Conservation (phyloP, 2,329 filamentous ascomycete genomes). For the Diaporthe batatas region DNA sequence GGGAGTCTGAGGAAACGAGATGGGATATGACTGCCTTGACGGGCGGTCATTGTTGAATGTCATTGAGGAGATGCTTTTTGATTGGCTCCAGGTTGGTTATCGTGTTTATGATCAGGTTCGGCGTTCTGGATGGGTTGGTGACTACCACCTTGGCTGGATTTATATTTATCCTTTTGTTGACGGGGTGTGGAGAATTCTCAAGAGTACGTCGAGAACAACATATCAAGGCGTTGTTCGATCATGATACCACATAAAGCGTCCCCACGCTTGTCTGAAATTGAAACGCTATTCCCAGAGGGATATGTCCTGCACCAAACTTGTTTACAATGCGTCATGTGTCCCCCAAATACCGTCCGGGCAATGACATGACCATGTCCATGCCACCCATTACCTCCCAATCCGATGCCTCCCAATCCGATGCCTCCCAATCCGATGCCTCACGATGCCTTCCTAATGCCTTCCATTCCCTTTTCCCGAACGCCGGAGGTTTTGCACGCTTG, state of each 20-base stretch:
- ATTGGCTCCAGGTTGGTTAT: constrained; percentile 6
- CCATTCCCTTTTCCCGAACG: constrained; percentile 18
- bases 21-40: neutral
- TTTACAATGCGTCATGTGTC: neutral
- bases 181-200: neutral
- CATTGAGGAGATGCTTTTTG: neutral
- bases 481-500: constrained; percentile 18
- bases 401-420: too few relatives aligned
- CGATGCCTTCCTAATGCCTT: neutral
- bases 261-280: neutral
- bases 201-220: neutral
- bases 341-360: constrained; percentile 3
- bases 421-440: neutral
- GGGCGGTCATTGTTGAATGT: neutral
- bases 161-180: neutral
- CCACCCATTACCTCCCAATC: neutral
- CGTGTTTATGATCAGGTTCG: neutral
- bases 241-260: neutral
- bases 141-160: neutral
- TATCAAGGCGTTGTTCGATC: constrained; percentile 8
- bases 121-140: constrained; percentile 24
- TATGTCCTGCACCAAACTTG: neutral
- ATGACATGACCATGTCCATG: neutral
- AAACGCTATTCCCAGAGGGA: neutral
- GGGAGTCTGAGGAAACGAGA: neutral